These are phyloP conservation scores for Candida sp. DNA, from an alignment of 1,139 yeast species.

Conservation along the genomic window DNA sequence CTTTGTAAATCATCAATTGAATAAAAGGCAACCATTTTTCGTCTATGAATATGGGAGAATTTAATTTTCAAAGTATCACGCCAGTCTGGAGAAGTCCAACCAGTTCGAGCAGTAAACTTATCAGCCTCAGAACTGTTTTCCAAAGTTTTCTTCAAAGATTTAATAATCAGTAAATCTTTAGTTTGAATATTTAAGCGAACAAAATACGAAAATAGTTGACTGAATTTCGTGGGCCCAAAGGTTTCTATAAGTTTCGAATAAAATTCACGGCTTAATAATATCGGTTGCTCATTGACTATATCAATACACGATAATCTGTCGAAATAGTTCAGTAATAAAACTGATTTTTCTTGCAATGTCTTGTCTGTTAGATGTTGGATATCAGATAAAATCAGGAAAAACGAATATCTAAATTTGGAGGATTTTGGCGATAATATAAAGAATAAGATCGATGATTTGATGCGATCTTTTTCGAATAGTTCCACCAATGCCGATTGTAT, in stretches of 20 bases:
- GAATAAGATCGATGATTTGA: constrained; percentile 27
- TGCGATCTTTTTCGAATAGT: constrained; percentile 14
- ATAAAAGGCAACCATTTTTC: constrained; percentile 29
- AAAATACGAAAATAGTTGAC: constrained; percentile 28
- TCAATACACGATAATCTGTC: constrained; percentile 18
- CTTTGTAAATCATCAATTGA: constrained; percentile 23
- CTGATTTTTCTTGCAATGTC: constrained; percentile 11
- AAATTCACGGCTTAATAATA: constrained; percentile 15
- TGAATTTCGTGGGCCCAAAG: constrained; percentile 17
- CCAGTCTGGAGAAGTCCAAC: constrained; percentile 35
- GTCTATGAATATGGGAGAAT: constrained; percentile 14
- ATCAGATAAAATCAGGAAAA: constrained; percentile 17
- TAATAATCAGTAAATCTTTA: constrained; percentile 11
- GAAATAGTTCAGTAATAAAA: constrained; percentile 22
- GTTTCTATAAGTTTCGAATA: constrained; percentile 18
- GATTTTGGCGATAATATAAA: constrained; percentile 22
- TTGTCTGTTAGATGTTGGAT: constrained; percentile 14
- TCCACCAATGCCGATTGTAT: constrained; percentile 9
- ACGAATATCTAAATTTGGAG: constrained; percentile 12
- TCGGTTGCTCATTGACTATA: constrained; percentile 21
- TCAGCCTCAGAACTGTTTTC: constrained; percentile 28
- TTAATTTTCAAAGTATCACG: constrained; percentile 23
- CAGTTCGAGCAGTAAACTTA: constrained; percentile 34
- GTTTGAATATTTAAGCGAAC: constrained; percentile 34
- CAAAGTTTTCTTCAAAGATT: constrained; percentile 21